These are phyloP conservation scores for Fusarium sp. DNA, from an alignment of 2,329 filamentous ascomycete species.

Conservation along the genomic window DNA sequence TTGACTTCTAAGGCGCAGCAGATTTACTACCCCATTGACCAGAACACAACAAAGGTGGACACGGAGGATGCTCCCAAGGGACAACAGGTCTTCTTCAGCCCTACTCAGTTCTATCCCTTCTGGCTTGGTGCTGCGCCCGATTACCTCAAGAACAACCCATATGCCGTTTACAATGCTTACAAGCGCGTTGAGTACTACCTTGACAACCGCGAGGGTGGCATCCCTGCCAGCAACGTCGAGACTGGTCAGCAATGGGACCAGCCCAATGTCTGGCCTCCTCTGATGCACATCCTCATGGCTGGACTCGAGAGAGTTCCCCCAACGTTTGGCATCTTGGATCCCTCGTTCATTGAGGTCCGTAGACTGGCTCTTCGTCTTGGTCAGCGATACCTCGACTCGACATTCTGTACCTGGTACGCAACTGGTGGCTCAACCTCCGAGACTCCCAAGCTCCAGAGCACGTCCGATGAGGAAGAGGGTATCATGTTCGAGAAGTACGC, in stretches of 20 bases:
- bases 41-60: slow-evolving; percentile 52
- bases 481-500: slow-evolving; percentile 79
- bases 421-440: slow-evolving; percentile 71
- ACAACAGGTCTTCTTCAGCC: slow-evolving; percentile 68
- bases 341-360: slow-evolving; percentile 66
- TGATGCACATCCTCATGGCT: slow-evolving; percentile 73
- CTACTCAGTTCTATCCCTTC: slow-evolving; percentile 75
- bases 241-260: slow-evolving; percentile 78
- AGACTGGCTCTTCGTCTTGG: slow-evolving; percentile 68
- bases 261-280: slow-evolving; percentile 77
- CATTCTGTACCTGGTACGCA: slow-evolving; percentile 77
- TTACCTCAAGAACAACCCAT: slow-evolving; percentile 68
- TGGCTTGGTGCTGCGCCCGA: slow-evolving; percentile 74
- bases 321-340: slow-evolving; percentile 65
- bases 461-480: slow-evolving; percentile 59
- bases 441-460: slow-evolving; percentile 63
- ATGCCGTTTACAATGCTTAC: slow-evolving; percentile 67
- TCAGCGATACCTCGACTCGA: slow-evolving; percentile 74
- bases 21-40: slow-evolving; percentile 64
- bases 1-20: slow-evolving; percentile 68
- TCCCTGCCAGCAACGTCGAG: slow-evolving; percentile 71
- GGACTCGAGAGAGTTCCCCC: slow-evolving; percentile 71
- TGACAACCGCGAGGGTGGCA: slow-evolving; percentile 64
- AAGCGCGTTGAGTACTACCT: slow-evolving; percentile 66
- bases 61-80: slow-evolving; percentile 62